Percentiles rank a stretch among this genome's conserved stretches.
Conservation (phyloP, 1,139 yeast species). For the Torulaspora pretoriensis region DNA sequence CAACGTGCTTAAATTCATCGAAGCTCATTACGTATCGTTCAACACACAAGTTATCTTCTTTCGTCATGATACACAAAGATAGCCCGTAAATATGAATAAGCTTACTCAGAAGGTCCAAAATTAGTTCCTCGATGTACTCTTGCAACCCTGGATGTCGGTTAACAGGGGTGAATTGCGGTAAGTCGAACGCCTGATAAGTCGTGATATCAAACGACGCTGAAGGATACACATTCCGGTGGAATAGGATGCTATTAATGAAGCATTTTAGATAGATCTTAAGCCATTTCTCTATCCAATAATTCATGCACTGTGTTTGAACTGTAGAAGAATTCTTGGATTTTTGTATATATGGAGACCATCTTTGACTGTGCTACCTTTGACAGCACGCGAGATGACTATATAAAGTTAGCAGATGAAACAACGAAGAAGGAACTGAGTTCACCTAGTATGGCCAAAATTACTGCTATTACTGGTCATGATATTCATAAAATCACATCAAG, state of each 20-base stretch:
- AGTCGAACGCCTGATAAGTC: constrained; percentile 34
- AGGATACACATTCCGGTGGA: constrained; percentile 36
- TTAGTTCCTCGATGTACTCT: constrained; percentile 32
- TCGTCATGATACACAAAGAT: constrained; percentile 25
- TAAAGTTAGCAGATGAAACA: neutral
- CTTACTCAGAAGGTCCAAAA: constrained; percentile 28
- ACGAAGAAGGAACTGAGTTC: neutral
- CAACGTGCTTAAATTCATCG: constrained; percentile 31
- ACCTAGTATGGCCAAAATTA: constrained; percentile 17
- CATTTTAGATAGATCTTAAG: constrained; percentile 32
- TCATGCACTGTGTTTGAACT: constrained; percentile 15
- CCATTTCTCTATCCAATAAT: constrained; percentile 31
- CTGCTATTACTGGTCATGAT: constrained; percentile 30
- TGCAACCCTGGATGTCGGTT: constrained; percentile 32
- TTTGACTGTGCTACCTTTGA: neutral
- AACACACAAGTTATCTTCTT: constrained; percentile 23
- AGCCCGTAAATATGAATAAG: constrained; percentile 25
- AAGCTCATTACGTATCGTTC: constrained; percentile 34
- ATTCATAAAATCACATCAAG: constrained; percentile 83
- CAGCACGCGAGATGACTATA: neutral
- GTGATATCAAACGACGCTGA: constrained; percentile 32
- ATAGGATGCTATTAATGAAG: constrained; percentile 32
- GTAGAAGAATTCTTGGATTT: neutral
- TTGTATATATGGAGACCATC: neutral
- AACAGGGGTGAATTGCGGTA: constrained; percentile 34